phyloP scores from a whole-genome alignment of 2,329 filamentous ascomycete genomes.

The Cladophialophora yegresii region DNA sequence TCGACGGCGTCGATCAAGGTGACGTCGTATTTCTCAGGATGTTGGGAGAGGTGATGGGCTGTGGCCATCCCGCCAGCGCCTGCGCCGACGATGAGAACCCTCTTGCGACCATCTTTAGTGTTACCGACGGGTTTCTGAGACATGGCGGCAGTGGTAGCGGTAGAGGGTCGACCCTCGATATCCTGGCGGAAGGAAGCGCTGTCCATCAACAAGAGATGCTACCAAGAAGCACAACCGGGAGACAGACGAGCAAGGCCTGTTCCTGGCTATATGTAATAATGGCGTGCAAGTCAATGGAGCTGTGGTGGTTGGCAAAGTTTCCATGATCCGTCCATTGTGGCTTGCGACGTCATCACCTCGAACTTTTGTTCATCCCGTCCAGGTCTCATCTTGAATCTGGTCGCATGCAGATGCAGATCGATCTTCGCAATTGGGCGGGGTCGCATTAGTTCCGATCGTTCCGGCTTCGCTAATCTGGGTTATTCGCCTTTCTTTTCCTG shows the following conservation, averaged over 20 bases:
- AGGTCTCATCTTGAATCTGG: neutral
- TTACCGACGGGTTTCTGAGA: conserved; percentile 26
- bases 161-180: conserved; percentile 18
- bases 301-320: conserved; percentile 5
- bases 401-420: neutral
- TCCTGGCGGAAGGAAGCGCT: conserved; percentile 38
- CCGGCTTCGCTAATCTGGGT: conserved; percentile 8
- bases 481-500: neutral
- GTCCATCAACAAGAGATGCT: conserved; percentile 55
- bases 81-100: conserved; percentile 62
- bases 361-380: neutral
- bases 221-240: neutral
- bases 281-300: neutral
- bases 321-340: conserved; percentile 7
- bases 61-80: conserved; percentile 56
- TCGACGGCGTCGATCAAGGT: conserved; percentile 62
- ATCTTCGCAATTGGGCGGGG: neutral
- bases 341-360: conserved; percentile 12
- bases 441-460: neutral
- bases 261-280: neutral
- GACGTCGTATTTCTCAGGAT: conserved; percentile 66
- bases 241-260: neutral
- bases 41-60: conserved; percentile 65
- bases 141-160: conserved; percentile 15
- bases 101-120: conserved; percentile 43